Conservation (phyloP, 2,329 filamentous ascomycete genomes). For the Pyrenochaeta sp. region DNA sequence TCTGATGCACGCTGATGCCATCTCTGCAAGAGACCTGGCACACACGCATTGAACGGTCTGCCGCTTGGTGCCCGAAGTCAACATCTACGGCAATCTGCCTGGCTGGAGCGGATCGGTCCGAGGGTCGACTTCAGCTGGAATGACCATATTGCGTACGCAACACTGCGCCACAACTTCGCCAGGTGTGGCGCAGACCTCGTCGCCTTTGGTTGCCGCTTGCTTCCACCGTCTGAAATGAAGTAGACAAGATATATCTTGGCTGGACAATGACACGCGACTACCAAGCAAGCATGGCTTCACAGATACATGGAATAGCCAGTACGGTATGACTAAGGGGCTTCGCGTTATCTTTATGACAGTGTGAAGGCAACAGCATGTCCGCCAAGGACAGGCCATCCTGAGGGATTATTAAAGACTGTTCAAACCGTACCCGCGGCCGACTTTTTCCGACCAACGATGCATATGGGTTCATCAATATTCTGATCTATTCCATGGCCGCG, state of each 20-base stretch:
- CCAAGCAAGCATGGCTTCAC: too few relatives aligned
- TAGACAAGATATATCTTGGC: too few relatives aligned
- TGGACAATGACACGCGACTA: too few relatives aligned
- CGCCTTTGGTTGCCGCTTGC: background rate
- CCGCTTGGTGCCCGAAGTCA: conserved; percentile 35
- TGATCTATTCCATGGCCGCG: conserved; percentile 1
- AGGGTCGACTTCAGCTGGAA: background rate
- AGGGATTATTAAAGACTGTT: conserved; percentile 5
- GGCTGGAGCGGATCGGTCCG: too few relatives aligned
- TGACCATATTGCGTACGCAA: background rate
- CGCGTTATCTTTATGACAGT: too few relatives aligned
- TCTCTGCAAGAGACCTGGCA: conserved; percentile 27
- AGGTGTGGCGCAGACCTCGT: too few relatives aligned
- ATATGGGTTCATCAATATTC: background rate
- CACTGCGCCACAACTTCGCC: background rate
- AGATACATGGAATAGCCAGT: too few relatives aligned
- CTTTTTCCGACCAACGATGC: background rate
- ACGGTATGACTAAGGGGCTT: too few relatives aligned
- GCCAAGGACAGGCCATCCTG: background rate
- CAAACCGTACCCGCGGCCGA: background rate
- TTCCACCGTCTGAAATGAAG: too few relatives aligned
- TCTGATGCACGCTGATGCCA: conserved; percentile 38
- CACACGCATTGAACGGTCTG: conserved; percentile 23
- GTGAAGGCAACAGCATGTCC: too few relatives aligned
- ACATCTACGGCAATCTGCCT: background rate